Base-by-base conservation (phyloP, 148 eudicot genomes). In the Pouteria glomerata region DNA sequence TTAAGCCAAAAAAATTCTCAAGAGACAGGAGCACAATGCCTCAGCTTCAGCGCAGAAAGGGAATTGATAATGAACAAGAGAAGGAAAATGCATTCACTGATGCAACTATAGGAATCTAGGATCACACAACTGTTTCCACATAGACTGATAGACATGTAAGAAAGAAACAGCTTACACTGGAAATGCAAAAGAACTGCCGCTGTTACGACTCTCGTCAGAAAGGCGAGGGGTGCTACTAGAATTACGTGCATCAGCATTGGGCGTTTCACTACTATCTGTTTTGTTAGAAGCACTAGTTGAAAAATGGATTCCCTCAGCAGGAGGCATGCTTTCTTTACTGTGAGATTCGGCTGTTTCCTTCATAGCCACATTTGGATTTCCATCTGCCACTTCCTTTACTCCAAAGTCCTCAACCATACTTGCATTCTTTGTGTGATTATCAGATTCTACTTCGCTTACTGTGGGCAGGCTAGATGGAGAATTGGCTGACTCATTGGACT, bases 161-260 rank as follows among this genome's bases (percentile, higher is more conserved):
- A 61, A 63, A 60, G 41, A 39, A 68, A 50, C 0, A 42, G 19
- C 86, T 81, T 83, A 85, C 89, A 81, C 71, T 68, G 85, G 89
- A 74, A 85, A 85, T 16, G 86, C 86, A 52, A 82, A 85, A 51
- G 88, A 85, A 50, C 58, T 70, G 64, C 74, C 23, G 74, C 88
- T 85, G 51, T 64, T 35, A 31, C 81, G 78, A 34, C 88, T 85
- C 41, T 48, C 82, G 8, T 76, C 39, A 39, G 88, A 82, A 39
- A 67, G 76, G 26, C 81, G 83, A 65, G 82, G 39, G 6, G 64
- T 18, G 37, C 73, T 74, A 30, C 39, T 62, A 24, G 82, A 60
- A 63, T 21, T 72, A 68, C 26, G 63, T 41, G 50, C 47, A 30
- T 29, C 81, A 24, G 59, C 33, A 23, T 34, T 15, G 31, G 66